Evolutionary conservation across 805 yeast genomes (phyloP).

Genomic region (Candida tallmaniae): DNA sequence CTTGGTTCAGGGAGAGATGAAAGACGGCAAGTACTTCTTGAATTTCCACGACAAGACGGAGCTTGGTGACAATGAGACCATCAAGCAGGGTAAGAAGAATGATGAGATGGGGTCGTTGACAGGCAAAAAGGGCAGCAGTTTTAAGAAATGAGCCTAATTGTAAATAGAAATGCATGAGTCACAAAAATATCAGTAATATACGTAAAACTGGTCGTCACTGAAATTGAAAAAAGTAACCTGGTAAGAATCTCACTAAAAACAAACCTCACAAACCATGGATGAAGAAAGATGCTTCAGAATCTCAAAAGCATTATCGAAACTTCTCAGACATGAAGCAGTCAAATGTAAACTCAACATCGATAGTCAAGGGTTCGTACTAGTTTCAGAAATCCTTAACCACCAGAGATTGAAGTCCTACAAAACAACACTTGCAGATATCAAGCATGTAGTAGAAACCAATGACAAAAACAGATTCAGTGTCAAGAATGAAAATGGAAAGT

Average conservation of each 20-base stretch:
- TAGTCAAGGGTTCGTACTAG: slow-evolving; percentile 57
- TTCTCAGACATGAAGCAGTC: slow-evolving; percentile 82
- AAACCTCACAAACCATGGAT: no score
- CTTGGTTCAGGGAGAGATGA: slow-evolving; percentile 77
- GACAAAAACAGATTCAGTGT: slow-evolving; percentile 69
- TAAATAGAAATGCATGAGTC: not conserved
- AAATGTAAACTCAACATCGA: slow-evolving; percentile 65
- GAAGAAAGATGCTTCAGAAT: slow-evolving; percentile 46
- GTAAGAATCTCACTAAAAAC: no score
- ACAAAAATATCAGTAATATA: no score
- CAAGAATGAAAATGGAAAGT: slow-evolving; percentile 21
- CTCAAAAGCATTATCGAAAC: slow-evolving; percentile 70
- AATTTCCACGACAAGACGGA: slow-evolving; percentile 81
- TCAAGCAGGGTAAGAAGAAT: slow-evolving; percentile 48
- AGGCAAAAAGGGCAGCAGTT: slow-evolving; percentile 40
- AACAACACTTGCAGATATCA: slow-evolving; percentile 54
- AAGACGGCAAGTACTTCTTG: slow-evolving; percentile 46
- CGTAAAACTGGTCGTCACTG: no score
- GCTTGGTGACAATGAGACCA: slow-evolving; percentile 83
- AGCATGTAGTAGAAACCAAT: slow-evolving; percentile 57
- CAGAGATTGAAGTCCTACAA: slow-evolving; percentile 53
- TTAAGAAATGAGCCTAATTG: slow-evolving; percentile 2
- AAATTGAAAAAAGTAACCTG: no score
- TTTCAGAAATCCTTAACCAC: slow-evolving; percentile 51
- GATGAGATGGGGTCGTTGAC: slow-evolving; percentile 43